Evolutionary conservation across 2,329 filamentous ascomycete species (phyloP).

Genomic region (Coniochaeta hoffmannii): DNA sequence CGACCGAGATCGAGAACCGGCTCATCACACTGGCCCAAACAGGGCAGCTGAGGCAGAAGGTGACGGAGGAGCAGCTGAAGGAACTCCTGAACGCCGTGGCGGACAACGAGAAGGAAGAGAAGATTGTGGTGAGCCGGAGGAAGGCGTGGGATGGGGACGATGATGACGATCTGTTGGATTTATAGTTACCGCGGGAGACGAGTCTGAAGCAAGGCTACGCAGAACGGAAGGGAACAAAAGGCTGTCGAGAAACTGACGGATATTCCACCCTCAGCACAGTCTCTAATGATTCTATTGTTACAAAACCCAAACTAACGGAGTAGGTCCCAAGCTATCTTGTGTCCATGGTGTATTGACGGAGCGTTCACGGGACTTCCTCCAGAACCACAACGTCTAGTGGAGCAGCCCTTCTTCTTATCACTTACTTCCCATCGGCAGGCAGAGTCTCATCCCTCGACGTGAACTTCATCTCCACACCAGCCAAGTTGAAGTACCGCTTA

Average conservation of each 20-base stretch:
- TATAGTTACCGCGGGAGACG: conserved; percentile 27
- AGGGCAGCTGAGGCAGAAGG: conserved; percentile 79
- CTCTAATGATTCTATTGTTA: too few relatives aligned
- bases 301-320: too few relatives aligned
- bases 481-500: not conserved
- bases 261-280: too few relatives aligned
- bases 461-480: not conserved
- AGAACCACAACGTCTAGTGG: not conserved
- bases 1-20: conserved; percentile 83
- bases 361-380: not conserved
- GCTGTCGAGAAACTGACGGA: too few relatives aligned
- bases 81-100: conserved; percentile 79
- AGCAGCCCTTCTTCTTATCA: not conserved
- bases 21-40: conserved; percentile 85
- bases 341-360: too few relatives aligned
- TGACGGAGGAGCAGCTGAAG: conserved; percentile 90
- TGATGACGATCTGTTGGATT: conserved; percentile 66
- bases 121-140: conserved; percentile 78
- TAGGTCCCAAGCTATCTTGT: too few relatives aligned
- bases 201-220: too few relatives aligned
- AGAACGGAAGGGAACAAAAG: too few relatives aligned
- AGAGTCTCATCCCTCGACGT: not conserved
- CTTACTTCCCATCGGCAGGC: not conserved
- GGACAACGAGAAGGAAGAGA: conserved; percentile 70
- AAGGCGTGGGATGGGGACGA: conserved; percentile 84